Evolutionary conservation across 2,329 filamentous ascomycete genomes (phyloP).

Genomic region (Dactylellina haptotyla): DNA sequence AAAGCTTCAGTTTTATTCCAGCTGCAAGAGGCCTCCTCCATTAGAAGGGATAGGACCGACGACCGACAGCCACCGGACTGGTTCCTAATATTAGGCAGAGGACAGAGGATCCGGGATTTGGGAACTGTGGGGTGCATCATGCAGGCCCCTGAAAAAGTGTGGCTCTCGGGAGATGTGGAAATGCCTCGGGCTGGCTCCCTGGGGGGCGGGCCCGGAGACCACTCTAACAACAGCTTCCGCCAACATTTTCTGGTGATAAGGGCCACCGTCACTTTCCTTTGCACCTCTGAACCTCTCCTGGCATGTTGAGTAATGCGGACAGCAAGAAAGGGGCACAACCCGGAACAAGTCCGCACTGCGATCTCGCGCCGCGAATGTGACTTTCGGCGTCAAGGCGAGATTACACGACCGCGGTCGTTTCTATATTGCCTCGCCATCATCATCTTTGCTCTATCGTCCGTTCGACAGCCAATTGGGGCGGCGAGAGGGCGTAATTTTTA

Average conservation of each 20-base stretch:
- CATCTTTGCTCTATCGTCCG: too few relatives aligned
- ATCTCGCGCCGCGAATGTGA: constrained; percentile 19
- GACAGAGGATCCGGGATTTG: constrained; percentile 42
- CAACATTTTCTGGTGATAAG: constrained; percentile 7
- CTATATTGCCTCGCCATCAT: too few relatives aligned
- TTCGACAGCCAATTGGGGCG: constrained; percentile 1
- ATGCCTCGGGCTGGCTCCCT: not conserved
- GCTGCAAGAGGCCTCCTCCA: too few relatives aligned
- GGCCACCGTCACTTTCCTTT: not conserved
- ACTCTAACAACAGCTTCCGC: not conserved
- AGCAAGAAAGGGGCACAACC: constrained; percentile 43
- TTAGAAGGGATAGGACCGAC: too few relatives aligned
- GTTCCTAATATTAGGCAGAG: constrained; percentile 52
- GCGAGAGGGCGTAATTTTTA: constrained; percentile 23
- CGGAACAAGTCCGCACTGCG: constrained; percentile 53
- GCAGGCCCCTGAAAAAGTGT: constrained; percentile 50
- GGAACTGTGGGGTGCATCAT: constrained; percentile 54
- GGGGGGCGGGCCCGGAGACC: constrained; percentile 5
- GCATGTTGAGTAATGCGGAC: constrained; percentile 22
- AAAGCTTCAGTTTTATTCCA: too few relatives aligned
- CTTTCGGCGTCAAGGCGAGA: constrained; percentile 52
- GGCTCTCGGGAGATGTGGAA: not conserved
- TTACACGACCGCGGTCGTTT: constrained; percentile 1
- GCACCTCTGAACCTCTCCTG: not conserved
- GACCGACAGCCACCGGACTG: constrained; percentile 37